A percentile compares a stretch with the other conserved stretches of the same genome.
Evolutionary conservation across 2,329 filamentous ascomycete genomes (phyloP).

Genomic region (Phoma sp.): DNA sequence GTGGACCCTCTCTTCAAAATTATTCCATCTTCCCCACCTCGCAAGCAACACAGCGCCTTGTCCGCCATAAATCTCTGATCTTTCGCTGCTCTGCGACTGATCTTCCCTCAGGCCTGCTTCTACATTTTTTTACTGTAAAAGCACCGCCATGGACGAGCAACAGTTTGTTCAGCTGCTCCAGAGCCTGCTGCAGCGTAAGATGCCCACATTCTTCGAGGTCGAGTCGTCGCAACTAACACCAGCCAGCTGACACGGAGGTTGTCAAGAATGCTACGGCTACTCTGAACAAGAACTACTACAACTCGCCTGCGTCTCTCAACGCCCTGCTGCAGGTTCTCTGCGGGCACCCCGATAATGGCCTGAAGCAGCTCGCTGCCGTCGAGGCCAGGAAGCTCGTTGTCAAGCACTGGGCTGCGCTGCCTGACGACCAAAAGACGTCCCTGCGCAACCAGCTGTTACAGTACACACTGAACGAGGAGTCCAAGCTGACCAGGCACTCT

Average conservation of each 20-base stretch:
- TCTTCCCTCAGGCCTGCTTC: slow-evolving; percentile 29
- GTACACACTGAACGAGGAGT: slow-evolving; percentile 79
- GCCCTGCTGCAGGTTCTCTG: slow-evolving; percentile 88
- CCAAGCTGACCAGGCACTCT: slow-evolving; percentile 80
- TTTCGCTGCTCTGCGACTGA: slow-evolving; percentile 31
- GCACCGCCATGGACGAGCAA: slow-evolving; percentile 72
- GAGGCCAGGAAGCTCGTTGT: slow-evolving; percentile 82
- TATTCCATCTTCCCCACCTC: slow-evolving; percentile 28
- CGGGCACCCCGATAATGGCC: slow-evolving; percentile 71
- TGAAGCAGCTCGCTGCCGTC: slow-evolving; percentile 90
- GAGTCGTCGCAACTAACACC: slow-evolving; percentile 42
- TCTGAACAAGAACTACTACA: slow-evolving; percentile 93
- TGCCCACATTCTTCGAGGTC: background rate
- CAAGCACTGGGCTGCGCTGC: slow-evolving; percentile 83
- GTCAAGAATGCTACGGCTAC: slow-evolving; percentile 89
- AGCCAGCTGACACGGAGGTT: slow-evolving; percentile 71
- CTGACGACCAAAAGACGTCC: slow-evolving; percentile 76
- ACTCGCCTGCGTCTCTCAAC: slow-evolving; percentile 80
- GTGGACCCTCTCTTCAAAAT: slow-evolving; percentile 11
- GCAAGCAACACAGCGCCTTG: slow-evolving; percentile 22
- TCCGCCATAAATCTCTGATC: slow-evolving; percentile 28
- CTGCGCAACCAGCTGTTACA: slow-evolving; percentile 85
- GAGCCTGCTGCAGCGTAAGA: slow-evolving; percentile 85
- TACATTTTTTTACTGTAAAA: slow-evolving; percentile 29
- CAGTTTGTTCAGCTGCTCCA: slow-evolving; percentile 86